Conservation (phyloP, 2,329 filamentous ascomycete genomes). For the Simplicillium sp. region DNA sequence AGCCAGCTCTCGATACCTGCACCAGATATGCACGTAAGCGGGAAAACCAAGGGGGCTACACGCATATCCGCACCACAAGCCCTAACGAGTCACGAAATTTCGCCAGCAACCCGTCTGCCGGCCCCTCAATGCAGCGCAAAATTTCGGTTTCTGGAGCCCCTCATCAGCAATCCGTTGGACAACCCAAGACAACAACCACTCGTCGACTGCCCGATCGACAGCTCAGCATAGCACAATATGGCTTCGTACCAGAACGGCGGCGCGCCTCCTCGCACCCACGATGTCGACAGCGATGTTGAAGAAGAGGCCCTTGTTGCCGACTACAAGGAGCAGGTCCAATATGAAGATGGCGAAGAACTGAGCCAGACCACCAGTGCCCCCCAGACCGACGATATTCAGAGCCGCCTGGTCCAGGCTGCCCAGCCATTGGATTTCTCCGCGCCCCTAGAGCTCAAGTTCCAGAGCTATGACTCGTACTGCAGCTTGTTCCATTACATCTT, state of each 20-base stretch:
- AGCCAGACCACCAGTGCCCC: slow-evolving; percentile 65
- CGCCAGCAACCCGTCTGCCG: slow-evolving; percentile 15
- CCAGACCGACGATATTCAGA: slow-evolving; percentile 85
- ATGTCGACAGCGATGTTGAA: slow-evolving; percentile 87
- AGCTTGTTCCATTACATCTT: slow-evolving; percentile 98
- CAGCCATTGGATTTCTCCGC: slow-evolving; percentile 95
- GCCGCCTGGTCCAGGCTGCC: slow-evolving; percentile 80
- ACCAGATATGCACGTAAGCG: slow-evolving; percentile 18
- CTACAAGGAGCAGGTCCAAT: slow-evolving; percentile 93
- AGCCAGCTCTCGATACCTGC: slow-evolving; percentile 13
- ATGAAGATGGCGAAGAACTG: slow-evolving; percentile 75
- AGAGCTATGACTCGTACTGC: slow-evolving; percentile 99
- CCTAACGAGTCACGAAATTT: slow-evolving; percentile 28
- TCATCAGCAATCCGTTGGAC: slow-evolving; percentile 5
- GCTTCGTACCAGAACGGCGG: slow-evolving; percentile 53
- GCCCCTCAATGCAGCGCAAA: slow-evolving; percentile 22
- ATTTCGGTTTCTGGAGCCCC: slow-evolving; percentile 22
- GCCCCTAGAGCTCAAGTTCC: slow-evolving; percentile 91
- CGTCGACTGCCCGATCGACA: slow-evolving; percentile 7
- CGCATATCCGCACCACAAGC: slow-evolving; percentile 24
- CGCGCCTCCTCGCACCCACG: slow-evolving; percentile 49
- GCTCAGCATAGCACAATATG: slow-evolving; percentile 32
- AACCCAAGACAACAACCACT: too few species aligned
- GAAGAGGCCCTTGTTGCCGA: slow-evolving; percentile 94
- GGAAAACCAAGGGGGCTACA: slow-evolving; percentile 11